These are phyloP conservation scores for Leishmania aethiopica DNA, from an alignment of 208 protist species.

Conservation along the genomic window DNA sequence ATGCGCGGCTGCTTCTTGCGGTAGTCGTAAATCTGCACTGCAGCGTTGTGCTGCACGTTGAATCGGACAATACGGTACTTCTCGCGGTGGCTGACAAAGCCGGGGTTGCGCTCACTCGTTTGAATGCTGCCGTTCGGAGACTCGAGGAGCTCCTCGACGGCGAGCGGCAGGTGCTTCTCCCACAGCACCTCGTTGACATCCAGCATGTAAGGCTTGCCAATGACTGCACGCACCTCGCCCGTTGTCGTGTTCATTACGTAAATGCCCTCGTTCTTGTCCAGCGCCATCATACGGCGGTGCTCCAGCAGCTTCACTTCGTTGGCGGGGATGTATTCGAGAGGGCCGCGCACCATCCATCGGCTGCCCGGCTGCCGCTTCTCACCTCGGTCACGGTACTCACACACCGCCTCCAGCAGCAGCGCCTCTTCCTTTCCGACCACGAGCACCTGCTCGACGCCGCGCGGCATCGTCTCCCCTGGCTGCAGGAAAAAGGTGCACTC, in stretches of 20 bases:
- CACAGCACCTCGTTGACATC: slow-evolving; percentile 95
- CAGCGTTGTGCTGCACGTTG: slow-evolving; percentile 96
- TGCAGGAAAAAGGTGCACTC: slow-evolving; percentile 95
- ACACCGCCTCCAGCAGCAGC: slow-evolving; percentile 91
- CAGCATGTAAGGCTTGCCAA: slow-evolving; percentile 94
- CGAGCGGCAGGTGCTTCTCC: slow-evolving; percentile 90
- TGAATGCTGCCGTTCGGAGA: slow-evolving; percentile 49
- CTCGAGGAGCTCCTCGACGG: slow-evolving; percentile 92
- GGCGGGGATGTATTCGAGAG: slow-evolving; percentile 91
- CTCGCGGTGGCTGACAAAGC: slow-evolving; percentile 47
- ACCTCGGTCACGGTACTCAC: slow-evolving; percentile 68
- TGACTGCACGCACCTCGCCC: slow-evolving; percentile 88
- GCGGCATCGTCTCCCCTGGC: slow-evolving; percentile 92
- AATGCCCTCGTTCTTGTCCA: slow-evolving; percentile 97
- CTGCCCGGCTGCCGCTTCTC: slow-evolving; percentile 80
- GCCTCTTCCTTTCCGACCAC: slow-evolving; percentile 94
- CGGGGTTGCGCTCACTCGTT: slow-evolving; percentile 29
- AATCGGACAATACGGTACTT: slow-evolving; percentile 91
- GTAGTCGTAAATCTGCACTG: slow-evolving; percentile 98
- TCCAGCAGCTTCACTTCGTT: slow-evolving; percentile 92
- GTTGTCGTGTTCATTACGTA: slow-evolving; percentile 95
- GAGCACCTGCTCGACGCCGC: slow-evolving; percentile 82
- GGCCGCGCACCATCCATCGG: slow-evolving; percentile 95
- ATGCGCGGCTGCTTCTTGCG: slow-evolving; percentile 85
- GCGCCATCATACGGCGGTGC: slow-evolving; percentile 86